phyloP scores from a whole-genome alignment of 108 stramenopile species.

The Heterococcus sp. region DNA sequence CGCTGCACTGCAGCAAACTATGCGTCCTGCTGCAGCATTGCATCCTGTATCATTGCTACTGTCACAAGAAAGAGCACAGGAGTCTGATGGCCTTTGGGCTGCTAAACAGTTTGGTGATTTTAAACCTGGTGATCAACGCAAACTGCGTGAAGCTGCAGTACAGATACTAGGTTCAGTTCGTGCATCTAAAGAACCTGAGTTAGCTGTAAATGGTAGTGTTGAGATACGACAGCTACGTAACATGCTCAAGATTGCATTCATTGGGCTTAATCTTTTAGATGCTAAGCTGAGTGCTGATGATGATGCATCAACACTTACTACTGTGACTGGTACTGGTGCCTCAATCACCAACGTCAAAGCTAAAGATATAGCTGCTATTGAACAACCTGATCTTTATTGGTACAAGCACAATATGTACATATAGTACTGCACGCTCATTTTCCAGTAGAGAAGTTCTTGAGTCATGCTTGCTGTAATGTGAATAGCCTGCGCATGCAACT shows the following conservation, averaged over 20 bases:
- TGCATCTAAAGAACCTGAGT: background rate
- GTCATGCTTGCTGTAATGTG: background rate
- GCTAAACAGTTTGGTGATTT: slow-evolving; percentile 51
- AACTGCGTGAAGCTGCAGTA: background rate
- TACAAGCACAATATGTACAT: background rate
- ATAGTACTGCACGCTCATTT: background rate
- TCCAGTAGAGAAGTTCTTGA: background rate
- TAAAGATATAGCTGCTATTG: no score
- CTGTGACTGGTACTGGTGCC: no score
- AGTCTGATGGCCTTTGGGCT: slow-evolving; percentile 49
- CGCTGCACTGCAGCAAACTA: no score
- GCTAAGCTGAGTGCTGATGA: slow-evolving; percentile 32
- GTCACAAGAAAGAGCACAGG: slow-evolving; percentile 33
- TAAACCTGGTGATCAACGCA: slow-evolving; percentile 14
- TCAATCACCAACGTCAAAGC: no score
- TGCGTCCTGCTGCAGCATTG: no score
- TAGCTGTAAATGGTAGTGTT: background rate
- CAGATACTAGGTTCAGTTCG: background rate
- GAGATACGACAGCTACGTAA: background rate
- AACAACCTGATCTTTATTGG: slow-evolving; percentile 5
- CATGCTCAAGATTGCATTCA: background rate
- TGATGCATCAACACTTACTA: no score
- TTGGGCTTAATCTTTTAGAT: slow-evolving; percentile 11
- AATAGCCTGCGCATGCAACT: background rate
- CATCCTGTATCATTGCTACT: slow-evolving; percentile 20